These are phyloP conservation scores for Ogataea parapolymorpha DNA, from an alignment of 805 yeast species.

Conservation along the genomic window DNA sequence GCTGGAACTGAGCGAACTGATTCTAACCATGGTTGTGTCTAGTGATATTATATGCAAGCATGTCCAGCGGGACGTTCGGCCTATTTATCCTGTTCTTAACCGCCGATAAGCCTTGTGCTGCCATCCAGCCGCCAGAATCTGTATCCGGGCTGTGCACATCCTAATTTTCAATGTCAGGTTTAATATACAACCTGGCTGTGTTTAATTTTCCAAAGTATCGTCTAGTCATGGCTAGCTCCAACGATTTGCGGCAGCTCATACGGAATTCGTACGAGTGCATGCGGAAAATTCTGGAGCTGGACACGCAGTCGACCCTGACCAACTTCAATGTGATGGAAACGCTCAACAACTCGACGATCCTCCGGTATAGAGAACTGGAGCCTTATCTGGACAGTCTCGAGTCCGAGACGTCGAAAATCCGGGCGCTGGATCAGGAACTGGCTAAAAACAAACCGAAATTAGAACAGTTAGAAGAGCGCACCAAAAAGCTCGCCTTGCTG, in stretches of 20 bases:
- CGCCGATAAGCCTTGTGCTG: neutral
- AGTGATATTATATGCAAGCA: neutral
- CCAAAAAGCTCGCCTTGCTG: constrained; percentile 42
- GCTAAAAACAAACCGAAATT: constrained; percentile 18
- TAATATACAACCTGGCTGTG: neutral
- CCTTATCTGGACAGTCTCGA: constrained; percentile 32
- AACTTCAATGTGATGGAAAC: constrained; percentile 50
- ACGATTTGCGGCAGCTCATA: constrained; percentile 26
- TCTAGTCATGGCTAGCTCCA: constrained; percentile 5
- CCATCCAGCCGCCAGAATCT: neutral
- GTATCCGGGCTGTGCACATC: constrained; percentile 4
- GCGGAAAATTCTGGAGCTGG: constrained; percentile 32
- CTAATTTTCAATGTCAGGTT: neutral
- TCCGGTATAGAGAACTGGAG: constrained; percentile 48
- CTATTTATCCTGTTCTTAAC: constrained; percentile 1
- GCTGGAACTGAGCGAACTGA: constrained; percentile 1
- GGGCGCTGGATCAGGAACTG: constrained; percentile 7
- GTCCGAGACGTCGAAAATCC: constrained; percentile 14
- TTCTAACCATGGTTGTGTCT: constrained; percentile 3
- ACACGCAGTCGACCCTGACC: constrained; percentile 33
- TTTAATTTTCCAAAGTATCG: neutral
- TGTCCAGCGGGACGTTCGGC: neutral
- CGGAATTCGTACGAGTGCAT: constrained; percentile 31
- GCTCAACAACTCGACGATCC: constrained; percentile 55
- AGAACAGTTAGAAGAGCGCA: constrained; percentile 32